A percentile compares a stretch with the other conserved stretches of the same genome.
phyloP scores from a whole-genome alignment of 1,284 basidiomycete genomes.

The Papiliotrema terrestris region DNA sequence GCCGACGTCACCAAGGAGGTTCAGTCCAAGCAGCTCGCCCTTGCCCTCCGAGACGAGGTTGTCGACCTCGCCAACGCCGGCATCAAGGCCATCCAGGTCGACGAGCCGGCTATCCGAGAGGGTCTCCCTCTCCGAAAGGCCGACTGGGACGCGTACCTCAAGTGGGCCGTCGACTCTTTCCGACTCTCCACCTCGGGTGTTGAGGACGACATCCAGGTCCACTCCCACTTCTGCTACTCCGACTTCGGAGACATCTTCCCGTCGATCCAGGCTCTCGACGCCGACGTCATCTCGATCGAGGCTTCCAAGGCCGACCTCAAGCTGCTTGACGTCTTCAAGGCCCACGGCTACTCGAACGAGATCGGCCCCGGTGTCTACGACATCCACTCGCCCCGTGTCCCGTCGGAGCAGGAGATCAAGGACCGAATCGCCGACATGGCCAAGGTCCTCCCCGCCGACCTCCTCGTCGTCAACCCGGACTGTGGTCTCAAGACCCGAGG shows the following conservation, averaged over 20 bases:
- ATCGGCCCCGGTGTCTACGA: constrained; percentile 99
- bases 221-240: constrained; percentile 80
- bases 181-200: constrained; percentile 93
- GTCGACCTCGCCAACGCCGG: constrained; percentile 95
- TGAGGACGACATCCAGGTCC: constrained; percentile 84
- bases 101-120: constrained; percentile 98
- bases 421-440: constrained; percentile 85
- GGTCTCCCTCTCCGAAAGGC: constrained; percentile 90
- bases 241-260: constrained; percentile 96
- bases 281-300: constrained; percentile 98
- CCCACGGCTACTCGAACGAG: constrained; percentile 94
- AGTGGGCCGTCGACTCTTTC: constrained; percentile 97
- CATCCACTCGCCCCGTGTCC: constrained; percentile 99
- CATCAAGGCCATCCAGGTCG: constrained; percentile 97
- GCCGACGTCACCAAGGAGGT: constrained; percentile 94
- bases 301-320: constrained; percentile 98
- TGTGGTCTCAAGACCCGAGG: constrained; percentile 80
- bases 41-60: constrained; percentile 98
- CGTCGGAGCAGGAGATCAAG: constrained; percentile 88
- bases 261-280: constrained; percentile 94
- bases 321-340: constrained; percentile 91
- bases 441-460: constrained; percentile 68
- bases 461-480: constrained; percentile 89
- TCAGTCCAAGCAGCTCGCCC: constrained; percentile 97
- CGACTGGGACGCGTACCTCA: constrained; percentile 93